Base-by-base conservation (phyloP, 2,329 filamentous ascomycete species). In the Neofusicoccum kwambonambiense region DNA sequence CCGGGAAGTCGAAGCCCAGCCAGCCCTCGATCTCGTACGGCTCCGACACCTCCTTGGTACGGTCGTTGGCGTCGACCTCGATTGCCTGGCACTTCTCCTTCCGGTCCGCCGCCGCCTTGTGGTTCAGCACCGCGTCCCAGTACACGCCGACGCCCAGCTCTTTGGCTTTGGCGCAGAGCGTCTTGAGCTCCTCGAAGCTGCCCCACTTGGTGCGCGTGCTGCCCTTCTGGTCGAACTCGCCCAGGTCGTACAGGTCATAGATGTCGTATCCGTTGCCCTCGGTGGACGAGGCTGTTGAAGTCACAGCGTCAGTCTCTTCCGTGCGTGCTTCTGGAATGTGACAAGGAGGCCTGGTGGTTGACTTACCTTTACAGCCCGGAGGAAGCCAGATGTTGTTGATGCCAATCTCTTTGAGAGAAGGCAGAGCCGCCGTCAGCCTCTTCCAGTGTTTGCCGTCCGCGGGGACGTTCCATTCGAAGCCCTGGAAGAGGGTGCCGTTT, bases 171-270 rank as follows among this genome's bases (percentile, higher is more conserved):
- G 79, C 74, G 2, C 80, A 76, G 54, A 92, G 74, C 17, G 80
- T 78, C 2, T 84, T 68, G 15, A 92, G 77, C 64, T 91, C 87
- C 50, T 85, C 82, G 70, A 86, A 87, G 1, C 80, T 78, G 2
- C 89, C 89, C 89, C 89, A 92, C 80, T 91, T 91, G 0, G 89
- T 91, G 2, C 79, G 77, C 4, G 77, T 77, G 0, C 79, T 74
- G 17, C 87, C 87, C 72, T 91, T 91, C 71, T 91, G 88, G 47
- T 90, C 85, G 69, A 91, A 92, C 72, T 92, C 89, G 37, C 89
- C 89, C 2, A 90, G 75, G 67, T 90, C 62, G 27, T 87, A 90
- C 13, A 92, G 76, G 71, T 91, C 89, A 71, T 90, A 91, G 44
- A 81, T 75, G 64, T 83, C 80, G 70, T 82, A 83, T 67, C 89